Evolutionary conservation across 2,329 filamentous ascomycete genomes (phyloP).

Genomic region (Stachybotrys elegans): DNA sequence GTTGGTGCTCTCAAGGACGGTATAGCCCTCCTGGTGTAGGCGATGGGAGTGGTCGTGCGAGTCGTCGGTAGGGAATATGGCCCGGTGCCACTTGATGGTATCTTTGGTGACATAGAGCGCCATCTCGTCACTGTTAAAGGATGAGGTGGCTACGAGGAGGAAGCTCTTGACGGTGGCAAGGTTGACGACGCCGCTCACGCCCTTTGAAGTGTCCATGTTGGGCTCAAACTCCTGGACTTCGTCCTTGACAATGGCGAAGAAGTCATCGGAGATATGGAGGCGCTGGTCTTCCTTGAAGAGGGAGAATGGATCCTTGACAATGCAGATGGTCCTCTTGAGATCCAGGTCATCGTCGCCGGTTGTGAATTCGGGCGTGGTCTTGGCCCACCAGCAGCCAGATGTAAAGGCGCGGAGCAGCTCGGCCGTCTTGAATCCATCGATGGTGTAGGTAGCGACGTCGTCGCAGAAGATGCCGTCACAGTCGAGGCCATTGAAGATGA

Average conservation of each 20-base stretch:
- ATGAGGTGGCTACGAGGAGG: constrained; percentile 76
- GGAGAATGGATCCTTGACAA: constrained; percentile 68
- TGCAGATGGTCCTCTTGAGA: constrained; percentile 70
- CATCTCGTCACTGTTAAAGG: constrained; percentile 80
- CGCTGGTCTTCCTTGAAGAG: constrained; percentile 69
- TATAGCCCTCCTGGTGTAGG: constrained; percentile 81
- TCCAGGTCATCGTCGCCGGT: constrained; percentile 62
- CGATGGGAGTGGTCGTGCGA: constrained; percentile 62
- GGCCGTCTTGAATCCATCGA: constrained; percentile 73
- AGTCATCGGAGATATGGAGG: constrained; percentile 77
- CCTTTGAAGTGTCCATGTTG: constrained; percentile 66
- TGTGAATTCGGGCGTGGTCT: constrained; percentile 67
- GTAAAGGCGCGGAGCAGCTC: constrained; percentile 64
- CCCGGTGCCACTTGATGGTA: constrained; percentile 80
- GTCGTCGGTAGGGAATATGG: constrained; percentile 80
- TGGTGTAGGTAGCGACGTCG: constrained; percentile 68
- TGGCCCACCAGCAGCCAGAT: constrained; percentile 82
- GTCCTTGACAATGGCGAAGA: constrained; percentile 55
- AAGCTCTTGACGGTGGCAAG: constrained; percentile 82
- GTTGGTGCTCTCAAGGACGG: constrained; percentile 89
- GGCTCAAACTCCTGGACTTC: constrained; percentile 65
- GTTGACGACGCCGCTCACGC: constrained; percentile 75
- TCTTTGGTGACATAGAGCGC: constrained; percentile 87
- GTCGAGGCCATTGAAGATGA: constrained; percentile 75
- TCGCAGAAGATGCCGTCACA: constrained; percentile 61